Conservation (phyloP, 192 early-diverging fungal genomes). For the Chytriomyces sp. region DNA sequence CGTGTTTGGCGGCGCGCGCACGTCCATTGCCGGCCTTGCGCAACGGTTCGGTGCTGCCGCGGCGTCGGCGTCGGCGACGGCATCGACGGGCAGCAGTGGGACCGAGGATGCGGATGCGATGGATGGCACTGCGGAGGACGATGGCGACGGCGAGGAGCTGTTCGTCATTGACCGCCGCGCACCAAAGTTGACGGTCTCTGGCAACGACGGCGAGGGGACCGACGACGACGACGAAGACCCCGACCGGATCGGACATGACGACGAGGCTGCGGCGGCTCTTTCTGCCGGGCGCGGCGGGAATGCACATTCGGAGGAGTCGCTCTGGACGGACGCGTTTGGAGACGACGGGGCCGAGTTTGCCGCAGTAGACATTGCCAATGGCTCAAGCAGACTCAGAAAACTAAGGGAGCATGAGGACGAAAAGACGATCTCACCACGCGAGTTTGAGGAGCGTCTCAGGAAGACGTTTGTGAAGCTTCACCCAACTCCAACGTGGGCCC, state of each 20-base stretch:
- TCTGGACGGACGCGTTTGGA: slow-evolving; percentile 21
- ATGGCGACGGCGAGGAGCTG: slow-evolving; percentile 22
- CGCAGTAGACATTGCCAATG: slow-evolving; percentile 67
- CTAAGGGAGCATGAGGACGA: slow-evolving; percentile 77
- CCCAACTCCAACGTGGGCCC: slow-evolving; percentile 85
- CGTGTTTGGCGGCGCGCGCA: slow-evolving; percentile 70
- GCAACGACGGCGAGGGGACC: slow-evolving; percentile 33
- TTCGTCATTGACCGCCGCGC: slow-evolving; percentile 30
- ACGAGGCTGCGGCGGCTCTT: slow-evolving; percentile 31
- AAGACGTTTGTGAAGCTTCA: slow-evolving; percentile 85
- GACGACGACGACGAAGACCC: slow-evolving; percentile 44
- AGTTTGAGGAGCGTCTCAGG: slow-evolving; percentile 83
- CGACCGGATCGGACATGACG: slow-evolving; percentile 38
- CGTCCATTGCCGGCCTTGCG: background rate
- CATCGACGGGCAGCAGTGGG: background rate
- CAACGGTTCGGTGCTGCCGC: background rate
- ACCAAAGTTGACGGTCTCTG: slow-evolving; percentile 11
- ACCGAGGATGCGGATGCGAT: slow-evolving; percentile 4
- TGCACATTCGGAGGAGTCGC: slow-evolving; percentile 47
- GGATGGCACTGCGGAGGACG: slow-evolving; percentile 1
- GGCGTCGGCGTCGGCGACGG: background rate
- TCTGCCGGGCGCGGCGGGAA: slow-evolving; percentile 16
- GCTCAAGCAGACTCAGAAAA: slow-evolving; percentile 71
- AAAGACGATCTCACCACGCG: slow-evolving; percentile 69
- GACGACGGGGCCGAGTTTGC: slow-evolving; percentile 78